phyloP scores from a whole-genome alignment of 2,329 filamentous ascomycete species.

The Pestalotiopsis sp. region DNA sequence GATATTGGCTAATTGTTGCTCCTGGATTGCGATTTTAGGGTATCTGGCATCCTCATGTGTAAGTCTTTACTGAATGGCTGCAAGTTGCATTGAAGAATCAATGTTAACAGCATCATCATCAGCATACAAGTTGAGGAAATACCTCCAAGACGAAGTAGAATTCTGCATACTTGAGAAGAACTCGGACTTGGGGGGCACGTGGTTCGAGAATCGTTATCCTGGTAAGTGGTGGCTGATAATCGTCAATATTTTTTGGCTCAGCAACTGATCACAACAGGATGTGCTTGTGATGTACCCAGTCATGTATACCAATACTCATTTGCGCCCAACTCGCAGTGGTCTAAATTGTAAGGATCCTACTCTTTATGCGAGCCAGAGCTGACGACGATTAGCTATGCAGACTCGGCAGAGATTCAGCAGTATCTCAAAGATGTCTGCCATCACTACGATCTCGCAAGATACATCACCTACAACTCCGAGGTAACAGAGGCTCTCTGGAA shows the following conservation, averaged over 20 bases:
- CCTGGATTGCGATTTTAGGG: background rate
- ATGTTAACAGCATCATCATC: background rate
- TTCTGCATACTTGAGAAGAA: conserved; percentile 2
- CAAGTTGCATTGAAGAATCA: background rate
- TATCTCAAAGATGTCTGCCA: conserved; percentile 1
- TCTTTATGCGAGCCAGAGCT: background rate
- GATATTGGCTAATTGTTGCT: background rate
- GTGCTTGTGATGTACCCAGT: conserved; percentile 6
- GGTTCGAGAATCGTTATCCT: conserved; percentile 4
- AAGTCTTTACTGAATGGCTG: background rate
- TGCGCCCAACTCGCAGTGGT: conserved; percentile 4
- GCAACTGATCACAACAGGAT: background rate
- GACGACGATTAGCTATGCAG: background rate
- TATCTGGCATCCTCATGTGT: background rate
- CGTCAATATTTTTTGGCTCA: too few species aligned
- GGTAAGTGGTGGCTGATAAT: background rate
- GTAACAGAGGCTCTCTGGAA: background rate
- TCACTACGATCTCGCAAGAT: background rate
- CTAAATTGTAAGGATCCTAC: background rate
- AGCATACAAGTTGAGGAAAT: background rate
- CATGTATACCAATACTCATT: conserved; percentile 4
- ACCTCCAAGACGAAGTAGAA: background rate
- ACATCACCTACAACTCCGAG: background rate
- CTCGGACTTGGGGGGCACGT: background rate
- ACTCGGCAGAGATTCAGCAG: background rate